phyloP scores from a whole-genome alignment of 2,329 filamentous ascomycete species.

The Colletotrichum truncatum region DNA sequence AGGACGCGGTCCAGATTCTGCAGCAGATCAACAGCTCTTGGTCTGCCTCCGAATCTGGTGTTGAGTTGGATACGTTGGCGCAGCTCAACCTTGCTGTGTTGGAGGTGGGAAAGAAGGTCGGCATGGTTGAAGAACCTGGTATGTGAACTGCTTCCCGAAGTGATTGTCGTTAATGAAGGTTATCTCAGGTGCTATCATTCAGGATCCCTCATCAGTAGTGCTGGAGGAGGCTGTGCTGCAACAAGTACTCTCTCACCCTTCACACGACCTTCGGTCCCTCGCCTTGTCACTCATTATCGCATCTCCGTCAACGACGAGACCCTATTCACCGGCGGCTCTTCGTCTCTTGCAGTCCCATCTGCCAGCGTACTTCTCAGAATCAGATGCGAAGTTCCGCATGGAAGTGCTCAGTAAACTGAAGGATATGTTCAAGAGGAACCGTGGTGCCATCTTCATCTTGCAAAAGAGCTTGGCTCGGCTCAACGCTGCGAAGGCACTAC shows the following conservation, averaged over 20 bases:
- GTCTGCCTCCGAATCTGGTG: constrained; percentile 53
- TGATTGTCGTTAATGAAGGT: neutral
- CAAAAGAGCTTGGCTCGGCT: constrained; percentile 47
- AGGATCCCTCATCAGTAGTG: constrained; percentile 34
- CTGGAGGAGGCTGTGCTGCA: constrained; percentile 58
- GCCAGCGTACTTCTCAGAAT: constrained; percentile 79
- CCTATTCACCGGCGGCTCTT: constrained; percentile 72
- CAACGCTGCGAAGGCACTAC: constrained; percentile 28
- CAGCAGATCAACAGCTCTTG: constrained; percentile 61
- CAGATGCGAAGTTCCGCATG: constrained; percentile 86
- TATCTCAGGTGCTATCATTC: constrained; percentile 7
- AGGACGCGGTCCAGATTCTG: constrained; percentile 66
- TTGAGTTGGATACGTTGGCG: constrained; percentile 60
- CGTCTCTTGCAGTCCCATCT: constrained; percentile 72
- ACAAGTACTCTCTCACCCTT: constrained; percentile 62
- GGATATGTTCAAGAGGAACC: constrained; percentile 79
- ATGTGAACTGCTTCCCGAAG: constrained; percentile 29
- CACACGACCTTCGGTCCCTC: constrained; percentile 76
- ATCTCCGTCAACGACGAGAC: constrained; percentile 77
- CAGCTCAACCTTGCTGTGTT: constrained; percentile 73
- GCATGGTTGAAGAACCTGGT: constrained; percentile 75
- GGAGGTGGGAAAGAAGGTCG: constrained; percentile 75
- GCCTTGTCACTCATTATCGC: constrained; percentile 83
- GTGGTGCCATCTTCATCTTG: constrained; percentile 70
- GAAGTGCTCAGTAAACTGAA: constrained; percentile 80